Evolutionary conservation across 1,284 basidiomycete genomes (phyloP), one percentile per base, ranked within the genome.

Genomic region (Marasmius sp.): DNA sequence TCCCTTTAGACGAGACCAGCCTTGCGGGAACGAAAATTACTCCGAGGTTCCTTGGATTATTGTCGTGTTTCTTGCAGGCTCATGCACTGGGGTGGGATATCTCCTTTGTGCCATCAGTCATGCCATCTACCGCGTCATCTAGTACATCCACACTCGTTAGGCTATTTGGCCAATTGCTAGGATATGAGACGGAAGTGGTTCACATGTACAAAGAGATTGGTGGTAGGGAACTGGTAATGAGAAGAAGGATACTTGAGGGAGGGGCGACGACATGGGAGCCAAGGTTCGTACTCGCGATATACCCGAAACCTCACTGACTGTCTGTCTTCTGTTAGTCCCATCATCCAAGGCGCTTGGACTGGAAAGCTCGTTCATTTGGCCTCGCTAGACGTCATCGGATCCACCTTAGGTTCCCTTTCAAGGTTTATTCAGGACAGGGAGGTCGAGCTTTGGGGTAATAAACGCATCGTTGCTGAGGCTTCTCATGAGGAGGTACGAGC

Each of bases 131-230:
- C 1, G 79, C 82, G 1, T 82, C 82, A 34, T 75, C 78, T 2
- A 83, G 81, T n/a, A 82, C 82, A 0, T 78, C 78, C 8, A 82
- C 81, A 1, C 74, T 85, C 37, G 75, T 84, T 18, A 75, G 68
- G 59, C 72, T 78, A 1, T 83, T 88, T 67, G 78, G 79, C 2
- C 77, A 82, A 58, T 62, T 87, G 7, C 73, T 89, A 0, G 87
- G 86, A 1, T 88, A 88, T 68, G 83, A 85, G 36, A 70, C 76
- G 1, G 86, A 87, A 63, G 80, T 80, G 8, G 70, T 87, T 12
- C 85, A 88, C 66, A 77, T 88, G 76, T 89, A 87, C 70, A 89
- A 87, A 71, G 86, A 89, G 65, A 72, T 88, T 3, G 85, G 86
- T n/a, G 87, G 87, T 3, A 70, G 87, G 16, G 87, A 88, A 72